Conservation (phyloP, 768 basidiomycete genomes). For the Pleurotus giganteus region DNA sequence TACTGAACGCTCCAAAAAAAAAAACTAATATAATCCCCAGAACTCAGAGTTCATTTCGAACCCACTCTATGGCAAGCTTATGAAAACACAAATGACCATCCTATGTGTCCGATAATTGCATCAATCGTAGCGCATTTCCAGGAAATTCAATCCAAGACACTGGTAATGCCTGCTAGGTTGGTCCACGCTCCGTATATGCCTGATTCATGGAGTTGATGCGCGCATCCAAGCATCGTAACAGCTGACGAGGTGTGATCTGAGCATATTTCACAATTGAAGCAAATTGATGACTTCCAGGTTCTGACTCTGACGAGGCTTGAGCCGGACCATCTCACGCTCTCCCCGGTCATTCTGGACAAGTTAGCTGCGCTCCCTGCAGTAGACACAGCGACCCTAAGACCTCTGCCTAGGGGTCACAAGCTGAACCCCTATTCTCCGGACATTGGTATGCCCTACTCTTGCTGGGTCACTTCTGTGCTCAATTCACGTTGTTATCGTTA, state of each 20-base stretch:
- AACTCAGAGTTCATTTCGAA: constrained; percentile 47
- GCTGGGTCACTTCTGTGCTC: neutral
- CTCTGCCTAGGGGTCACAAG: neutral
- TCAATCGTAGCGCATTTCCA: constrained; percentile 37
- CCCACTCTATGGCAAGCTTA: constrained; percentile 37
- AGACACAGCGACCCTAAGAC: constrained; percentile 1
- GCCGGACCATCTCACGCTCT: constrained; percentile 43
- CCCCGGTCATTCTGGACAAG: constrained; percentile 37
- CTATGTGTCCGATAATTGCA: constrained; percentile 37
- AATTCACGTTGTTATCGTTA: constrained; percentile 10
- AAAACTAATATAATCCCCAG: constrained; percentile 20
- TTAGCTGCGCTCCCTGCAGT: constrained; percentile 27
- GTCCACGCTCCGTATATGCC: neutral
- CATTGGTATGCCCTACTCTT: neutral
- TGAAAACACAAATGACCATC: constrained; percentile 35
- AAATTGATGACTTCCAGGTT: constrained; percentile 23
- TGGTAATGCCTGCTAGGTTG: constrained; percentile 51
- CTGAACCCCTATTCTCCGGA: constrained; percentile 5
- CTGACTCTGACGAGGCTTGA: constrained; percentile 37
- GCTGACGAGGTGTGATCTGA: constrained; percentile 30
- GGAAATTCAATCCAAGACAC: constrained; percentile 32
- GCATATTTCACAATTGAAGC: neutral
- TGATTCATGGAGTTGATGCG: neutral
- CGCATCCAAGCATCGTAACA: constrained; percentile 33
- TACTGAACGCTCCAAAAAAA: neutral